These are phyloP conservation scores for Roridomyces roridus DNA, from an alignment of 768 basidiomycete species.

Conservation along the genomic window DNA sequence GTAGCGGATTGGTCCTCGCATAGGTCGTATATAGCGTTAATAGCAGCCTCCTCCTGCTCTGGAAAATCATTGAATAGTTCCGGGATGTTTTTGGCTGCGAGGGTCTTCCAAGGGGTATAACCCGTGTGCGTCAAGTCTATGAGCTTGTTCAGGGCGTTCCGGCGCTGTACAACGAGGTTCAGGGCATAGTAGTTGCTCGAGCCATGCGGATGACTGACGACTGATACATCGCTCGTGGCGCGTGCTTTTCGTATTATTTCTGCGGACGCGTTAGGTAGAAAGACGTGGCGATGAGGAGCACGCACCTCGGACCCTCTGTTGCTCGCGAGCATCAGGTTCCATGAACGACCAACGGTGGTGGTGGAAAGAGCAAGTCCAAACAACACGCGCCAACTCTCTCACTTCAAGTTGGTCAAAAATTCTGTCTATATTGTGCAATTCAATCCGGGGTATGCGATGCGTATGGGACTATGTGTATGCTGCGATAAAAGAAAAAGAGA, in stretches of 20 bases:
- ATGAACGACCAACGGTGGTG: background rate
- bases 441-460: background rate
- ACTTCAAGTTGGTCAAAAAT: background rate
- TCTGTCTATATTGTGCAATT: background rate
- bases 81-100: slow-evolving; percentile 64
- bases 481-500: background rate
- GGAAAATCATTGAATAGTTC: slow-evolving; percentile 70
- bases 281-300: background rate
- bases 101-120: slow-evolving; percentile 53
- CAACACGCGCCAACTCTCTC: background rate
- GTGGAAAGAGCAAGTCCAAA: background rate
- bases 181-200: slow-evolving; percentile 9
- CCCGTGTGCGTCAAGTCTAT: slow-evolving; percentile 59
- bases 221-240: slow-evolving; percentile 42
- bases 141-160: slow-evolving; percentile 56
- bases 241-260: slow-evolving; percentile 53
- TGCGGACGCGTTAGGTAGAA: slow-evolving; percentile 14
- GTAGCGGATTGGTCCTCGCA: slow-evolving; percentile 70
- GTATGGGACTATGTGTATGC: background rate
- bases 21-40: slow-evolving; percentile 80
- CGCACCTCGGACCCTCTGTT: slow-evolving; percentile 44
- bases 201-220: slow-evolving; percentile 37
- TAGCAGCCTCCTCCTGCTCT: slow-evolving; percentile 75
- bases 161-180: slow-evolving; percentile 44
- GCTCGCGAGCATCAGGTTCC: slow-evolving; percentile 29